Base-by-base conservation (phyloP, 352 stramenopile genomes). In the Pythium sukuiense region DNA sequence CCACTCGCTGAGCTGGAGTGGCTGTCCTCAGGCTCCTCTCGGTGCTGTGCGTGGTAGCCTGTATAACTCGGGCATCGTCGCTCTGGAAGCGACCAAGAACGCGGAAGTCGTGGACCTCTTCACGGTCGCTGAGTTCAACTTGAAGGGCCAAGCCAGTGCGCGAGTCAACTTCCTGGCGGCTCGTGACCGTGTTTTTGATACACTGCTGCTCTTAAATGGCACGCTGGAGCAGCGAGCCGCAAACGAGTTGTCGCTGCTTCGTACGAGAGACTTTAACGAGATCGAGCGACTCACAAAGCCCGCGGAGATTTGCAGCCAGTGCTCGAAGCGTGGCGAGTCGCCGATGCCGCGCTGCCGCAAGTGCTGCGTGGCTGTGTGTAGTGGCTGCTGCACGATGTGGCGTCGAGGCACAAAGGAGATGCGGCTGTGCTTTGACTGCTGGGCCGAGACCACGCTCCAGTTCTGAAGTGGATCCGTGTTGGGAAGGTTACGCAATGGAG, bases 391-490 rank as follows among this genome's bases (percentile, higher is more conserved):
- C 33, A 20, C 53, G 35, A 46, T 54, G 29, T 69, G 55, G 67
- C 35, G 29, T 6, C 55, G 56, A 9, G 61, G 67, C 48, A 46
- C 30, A 3, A 69, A 59, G 32, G 60, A 55, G 7, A 59, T 69
- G 29, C 60, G 67, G 55, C 67, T 73, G 7, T 73, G 67, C 43
- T 60, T 66, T 8, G 46, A 73, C 30, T 73, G 67, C 61, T 73
- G 67, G 67, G 61, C 55, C 24, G 61, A 69, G 26, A 37, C 57
- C 8, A 63, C 61, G 37, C 54, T 69, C 30, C 49, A 72, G 20
- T 65, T 61, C 16, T 53, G 35, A 50, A 24, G 20, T 24, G 20
- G 20, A 24, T 24, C 20, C 20, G 20, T 24, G 20, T 24, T 24
- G 20, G 37, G 24, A n/a, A 6, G 24, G 29, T 26, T 8, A 24